Evolutionary conservation across 1,139 yeast genomes (phyloP).

Genomic region (Suhomyces coccinellae): DNA sequence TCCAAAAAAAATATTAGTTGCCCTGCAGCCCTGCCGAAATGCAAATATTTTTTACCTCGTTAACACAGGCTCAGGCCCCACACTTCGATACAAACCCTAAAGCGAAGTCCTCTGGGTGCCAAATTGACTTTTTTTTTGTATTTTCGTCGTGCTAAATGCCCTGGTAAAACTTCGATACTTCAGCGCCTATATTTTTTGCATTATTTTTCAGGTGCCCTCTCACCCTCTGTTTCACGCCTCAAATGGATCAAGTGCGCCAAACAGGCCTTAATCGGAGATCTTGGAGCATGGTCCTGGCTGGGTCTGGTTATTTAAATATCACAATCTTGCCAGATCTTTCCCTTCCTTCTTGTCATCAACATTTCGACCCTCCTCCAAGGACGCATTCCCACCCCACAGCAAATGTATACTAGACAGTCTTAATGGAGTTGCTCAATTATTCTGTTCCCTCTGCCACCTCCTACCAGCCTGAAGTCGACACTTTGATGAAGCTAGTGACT

Average conservation of each 20-base stretch:
- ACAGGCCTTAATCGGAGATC: conserved; percentile 11
- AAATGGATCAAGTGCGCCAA: conserved; percentile 8
- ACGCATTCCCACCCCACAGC: neutral
- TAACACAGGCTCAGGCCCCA: conserved; percentile 2
- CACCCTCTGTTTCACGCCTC: conserved; percentile 13
- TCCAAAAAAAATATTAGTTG: neutral
- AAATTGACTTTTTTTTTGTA: conserved; percentile 4
- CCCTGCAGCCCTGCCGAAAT: neutral
- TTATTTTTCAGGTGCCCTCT: conserved; percentile 9
- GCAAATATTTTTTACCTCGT: conserved; percentile 1
- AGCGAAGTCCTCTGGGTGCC: conserved; percentile 4
- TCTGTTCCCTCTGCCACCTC: conserved; percentile 8
- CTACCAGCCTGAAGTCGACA: conserved; percentile 10
- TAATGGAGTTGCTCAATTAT: conserved; percentile 15
- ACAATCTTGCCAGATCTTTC: conserved; percentile 13
- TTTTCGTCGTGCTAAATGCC: conserved; percentile 8
- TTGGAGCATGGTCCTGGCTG: conserved; percentile 1
- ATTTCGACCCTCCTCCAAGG: conserved; percentile 1
- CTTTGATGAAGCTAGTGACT: conserved; percentile 11
- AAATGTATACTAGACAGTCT: conserved; percentile 4
- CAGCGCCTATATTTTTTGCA: conserved; percentile 10
- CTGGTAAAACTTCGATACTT: conserved; percentile 15
- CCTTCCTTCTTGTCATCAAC: neutral
- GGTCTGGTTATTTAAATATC: conserved; percentile 9
- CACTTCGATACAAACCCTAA: conserved; percentile 4